phyloP scores from a whole-genome alignment of 441 rosid genomes.

The Pelargonium fulgidum region DNA sequence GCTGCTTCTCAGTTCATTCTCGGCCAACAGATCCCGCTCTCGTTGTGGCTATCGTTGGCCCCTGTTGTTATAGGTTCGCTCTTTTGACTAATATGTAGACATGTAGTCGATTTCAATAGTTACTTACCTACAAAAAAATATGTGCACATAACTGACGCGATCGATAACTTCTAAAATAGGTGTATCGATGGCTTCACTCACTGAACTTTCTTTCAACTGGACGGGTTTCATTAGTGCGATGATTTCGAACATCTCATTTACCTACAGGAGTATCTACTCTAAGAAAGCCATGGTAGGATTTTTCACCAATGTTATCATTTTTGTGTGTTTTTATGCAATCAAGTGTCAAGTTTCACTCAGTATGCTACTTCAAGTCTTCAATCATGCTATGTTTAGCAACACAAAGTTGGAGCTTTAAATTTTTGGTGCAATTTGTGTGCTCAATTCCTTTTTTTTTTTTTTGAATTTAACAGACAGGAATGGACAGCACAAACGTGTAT shows the following conservation, averaged over 20 bases:
- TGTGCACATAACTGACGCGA: constrained; percentile 17
- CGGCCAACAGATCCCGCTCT: constrained; percentile 5
- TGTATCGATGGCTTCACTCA: constrained; percentile 6
- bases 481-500: constrained; percentile 63
- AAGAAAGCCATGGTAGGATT: constrained; percentile 7
- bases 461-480: constrained; percentile 40
- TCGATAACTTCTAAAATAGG: background rate
- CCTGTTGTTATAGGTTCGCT: constrained; percentile 54
- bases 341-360: no score
- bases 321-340: no score
- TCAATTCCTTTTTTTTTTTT: no score
- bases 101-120: background rate
- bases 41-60: constrained; percentile 33
- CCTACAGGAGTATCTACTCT: constrained; percentile 7
- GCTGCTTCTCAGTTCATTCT: constrained; percentile 46
- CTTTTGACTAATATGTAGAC: background rate
- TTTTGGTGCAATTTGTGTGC: no score
- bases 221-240: constrained; percentile 1
- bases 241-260: background rate
- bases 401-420: no score
- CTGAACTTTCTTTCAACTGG: constrained; percentile 8
- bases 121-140: background rate
- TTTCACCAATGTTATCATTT: background rate
- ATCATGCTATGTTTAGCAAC: no score
- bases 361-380: no score